Base-by-base conservation (phyloP, 2,329 filamentous ascomycete species). In the Colletotrichum orbiculare region DNA sequence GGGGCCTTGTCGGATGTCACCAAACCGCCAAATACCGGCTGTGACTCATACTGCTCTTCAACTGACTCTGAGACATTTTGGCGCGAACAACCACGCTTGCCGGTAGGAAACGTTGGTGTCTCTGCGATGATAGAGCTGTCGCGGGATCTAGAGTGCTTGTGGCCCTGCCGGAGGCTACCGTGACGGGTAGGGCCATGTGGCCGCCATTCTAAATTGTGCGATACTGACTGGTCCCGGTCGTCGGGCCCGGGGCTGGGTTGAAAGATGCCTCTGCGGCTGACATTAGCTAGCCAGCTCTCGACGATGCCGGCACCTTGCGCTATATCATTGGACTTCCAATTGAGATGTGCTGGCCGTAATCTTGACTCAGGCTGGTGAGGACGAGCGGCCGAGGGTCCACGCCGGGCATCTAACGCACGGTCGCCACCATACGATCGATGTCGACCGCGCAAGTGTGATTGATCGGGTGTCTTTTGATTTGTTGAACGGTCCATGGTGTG, bases 121-220 rank as follows among this genome's bases (percentile, higher is more conserved):
- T 17, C 12, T 67, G 61, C 2, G 64, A 68, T 38, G 69, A 72
- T 33, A 62, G 70, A 58, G 59, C 66, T 45, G 61, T 68, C 49
- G 45, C 37, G 13, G 54, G 60, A 60, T 11, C 45, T 43, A 39
- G 37, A 34, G 25, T 60, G 64, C 49, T 64, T 64, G n/a, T 50
- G 54, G 12, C 45, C 38, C 7, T 33, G 48, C 17, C 37, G 43
- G 9, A 33, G 15, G 9, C 15, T 37, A 12, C 41, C 45, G 17
- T 61, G 50, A 6, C 54, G 3, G 25, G 34, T n/a, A 15, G 60
- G 13, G 11, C 41, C 55, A n/a, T 64, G 54, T 8, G 60, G 60
- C 6, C 49, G 34, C 60, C 60, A 64, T n/a, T 12, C 12, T 33
- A 43, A 34, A 46, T 6, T 11, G 5, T 34, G 43, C 7, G 39